Base-by-base conservation (phyloP, 352 stramenopile genomes). In the Globisporangium perplexum region DNA sequence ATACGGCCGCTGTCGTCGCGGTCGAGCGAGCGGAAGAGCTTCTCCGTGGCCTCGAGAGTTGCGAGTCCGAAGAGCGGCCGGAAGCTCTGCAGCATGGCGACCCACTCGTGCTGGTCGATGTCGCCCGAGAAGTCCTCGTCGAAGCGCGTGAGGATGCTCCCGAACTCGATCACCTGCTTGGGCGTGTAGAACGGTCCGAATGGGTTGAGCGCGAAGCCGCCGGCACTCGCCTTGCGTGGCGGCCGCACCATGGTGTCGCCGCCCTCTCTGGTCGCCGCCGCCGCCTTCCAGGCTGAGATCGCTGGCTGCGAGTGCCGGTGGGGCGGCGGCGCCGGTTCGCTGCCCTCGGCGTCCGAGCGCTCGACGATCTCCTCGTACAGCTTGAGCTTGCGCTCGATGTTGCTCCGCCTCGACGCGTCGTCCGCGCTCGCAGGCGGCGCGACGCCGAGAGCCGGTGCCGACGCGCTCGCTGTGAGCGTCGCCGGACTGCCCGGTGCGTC, bases 381-480 rank as follows among this genome's bases (percentile, higher is more conserved):
- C 46, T 72, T 73, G 39, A 88, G 64, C 44, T 86, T 88, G 23
- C 77, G 74, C 28, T 71, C 61, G 47, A 88, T 83, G 47, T 85
- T 88, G n/a, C 33, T 54, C 35, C 64, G 53, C 49, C 53, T 63
- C 39, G 50, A 14, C 14, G 57, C 50, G 23, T 67, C 59, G 23
- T 52, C 11, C 2, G 7, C 33, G 10, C 10, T 17, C 33, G 33
- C 10, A 17, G 14, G 33, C 33, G 31, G 14, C 33, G 33, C 10
- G 33, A 7, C 41, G 22, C 31, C 12, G 11, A 76, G 46, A 17
- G 42, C 42, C 23, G 68, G 58, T 2, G 53, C 54, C 22, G 66
- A 75, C 4, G 52, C 59, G 46, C 70, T 70, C 5, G 47, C 56
- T 12, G 10, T 49, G 44, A 49, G 44, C 12, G 44, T 1, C 17